phyloP scores from a whole-genome alignment of 768 basidiomycete genomes.

The Cantharellus cinnabarinus region DNA sequence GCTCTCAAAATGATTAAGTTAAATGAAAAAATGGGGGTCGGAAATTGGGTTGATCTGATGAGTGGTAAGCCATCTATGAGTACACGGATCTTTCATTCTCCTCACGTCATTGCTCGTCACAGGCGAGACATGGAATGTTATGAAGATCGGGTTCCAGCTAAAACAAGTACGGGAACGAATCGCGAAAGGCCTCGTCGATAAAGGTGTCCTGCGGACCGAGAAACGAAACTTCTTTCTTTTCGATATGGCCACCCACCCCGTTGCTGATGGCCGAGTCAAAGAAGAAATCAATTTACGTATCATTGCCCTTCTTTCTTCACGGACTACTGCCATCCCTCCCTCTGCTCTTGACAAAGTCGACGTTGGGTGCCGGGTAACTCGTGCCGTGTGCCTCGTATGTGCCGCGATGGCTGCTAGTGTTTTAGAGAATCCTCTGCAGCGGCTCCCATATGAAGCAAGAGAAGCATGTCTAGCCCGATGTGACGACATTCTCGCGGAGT shows the following conservation, averaged over 20 bases:
- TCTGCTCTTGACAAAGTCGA: conserved; percentile 48
- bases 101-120: background rate
- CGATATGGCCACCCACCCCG: conserved; percentile 99
- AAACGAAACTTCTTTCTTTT: conserved; percentile 97
- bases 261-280: conserved; percentile 81
- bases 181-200: conserved; percentile 93
- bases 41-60: conserved; percentile 87
- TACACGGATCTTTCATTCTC: background rate
- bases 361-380: conserved; percentile 55
- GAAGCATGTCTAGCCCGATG: conserved; percentile 86
- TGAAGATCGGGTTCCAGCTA: conserved; percentile 98
- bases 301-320: conserved; percentile 57
- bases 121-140: conserved; percentile 99
- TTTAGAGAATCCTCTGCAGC: conserved; percentile 79
- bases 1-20: conserved; percentile 86
- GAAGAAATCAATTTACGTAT: conserved; percentile 63
- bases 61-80: conserved; percentile 34
- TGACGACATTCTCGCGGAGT: conserved; percentile 87
- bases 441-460: conserved; percentile 78
- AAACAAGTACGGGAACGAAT: conserved; percentile 97
- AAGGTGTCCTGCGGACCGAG: conserved; percentile 95
- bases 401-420: conserved; percentile 90
- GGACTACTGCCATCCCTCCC: conserved; percentile 61
- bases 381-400: conserved; percentile 74
- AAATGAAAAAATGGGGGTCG: conserved; percentile 56